Base-by-base conservation (phyloP, 306 rosid genomes). In the Dalbergia cultrata region DNA sequence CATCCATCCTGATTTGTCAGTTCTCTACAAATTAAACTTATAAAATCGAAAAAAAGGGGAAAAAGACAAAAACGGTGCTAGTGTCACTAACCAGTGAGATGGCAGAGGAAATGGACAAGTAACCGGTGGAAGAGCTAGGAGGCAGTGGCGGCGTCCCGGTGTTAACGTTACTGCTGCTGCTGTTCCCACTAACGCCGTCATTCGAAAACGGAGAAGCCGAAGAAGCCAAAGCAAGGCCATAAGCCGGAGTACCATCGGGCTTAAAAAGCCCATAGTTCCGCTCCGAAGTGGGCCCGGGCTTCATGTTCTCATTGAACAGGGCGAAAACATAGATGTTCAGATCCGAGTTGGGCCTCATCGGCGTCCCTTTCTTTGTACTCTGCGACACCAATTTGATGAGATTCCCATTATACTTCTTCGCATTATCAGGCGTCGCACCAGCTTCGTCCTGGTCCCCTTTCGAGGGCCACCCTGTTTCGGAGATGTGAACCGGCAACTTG, bases 391-490 rank as follows among this genome's bases (percentile, higher is more conserved):
- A 79, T 86, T 83, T 96, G 7, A 96, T 81, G 1, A 96, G 67
- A 67, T 93, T 96, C 34, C 97, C 97, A 9, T 96, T 96, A 43
- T 96, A 96, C 86, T 90, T 96, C 86, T 82, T 93, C 1, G 99
- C 99, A 67, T 96, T 93, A 7, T 96, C 99, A 1, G 77, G 76
- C 14, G 88, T 87, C 0, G 98, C 98, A 22, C 99, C 99, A 4
- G 87, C 87, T 70, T 96, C 99, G 67, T 96, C 90, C 0, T 60
- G 81, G 45, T 96, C 99, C n/a, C 99, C 98, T 7, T 87, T 96
- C 0, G 99, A 96, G 1, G 99, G 99, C 99, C 99, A 96, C 4
- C 99, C 99, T 0, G 99, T 96, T 78, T 96, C 99, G 0, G 99
- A 96, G 4, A 96, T 93, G 54, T 96, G 98, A n/a, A 96, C 97